These are phyloP conservation scores for Myxozyma geophila DNA, from an alignment of 805 yeast species.

Conservation along the genomic window DNA sequence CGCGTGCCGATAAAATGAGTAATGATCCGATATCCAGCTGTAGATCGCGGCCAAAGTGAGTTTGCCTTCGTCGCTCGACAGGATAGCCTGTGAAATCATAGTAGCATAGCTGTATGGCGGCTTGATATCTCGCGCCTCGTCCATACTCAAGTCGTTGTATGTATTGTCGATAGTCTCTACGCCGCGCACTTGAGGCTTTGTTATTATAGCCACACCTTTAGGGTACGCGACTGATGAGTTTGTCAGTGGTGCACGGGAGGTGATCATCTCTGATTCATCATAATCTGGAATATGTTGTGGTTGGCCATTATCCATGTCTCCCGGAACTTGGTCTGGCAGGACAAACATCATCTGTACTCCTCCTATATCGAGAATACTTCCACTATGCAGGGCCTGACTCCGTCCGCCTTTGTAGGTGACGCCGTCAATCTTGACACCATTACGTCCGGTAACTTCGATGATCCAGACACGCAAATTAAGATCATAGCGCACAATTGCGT, in stretches of 20 bases:
- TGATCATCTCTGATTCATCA: conserved; percentile 23
- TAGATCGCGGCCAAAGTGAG: conserved; percentile 90
- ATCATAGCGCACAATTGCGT: conserved; percentile 83
- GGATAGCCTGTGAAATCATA: conserved; percentile 95
- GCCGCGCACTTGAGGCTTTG: conserved; percentile 49
- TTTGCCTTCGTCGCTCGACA: conserved; percentile 85
- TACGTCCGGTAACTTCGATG: conserved; percentile 79
- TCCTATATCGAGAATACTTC: conserved; percentile 92
- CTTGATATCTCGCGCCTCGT: conserved; percentile 88
- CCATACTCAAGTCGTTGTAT: conserved; percentile 65
- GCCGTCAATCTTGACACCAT: conserved; percentile 91
- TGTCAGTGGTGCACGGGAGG: conserved; percentile 10
- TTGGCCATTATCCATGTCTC: conserved; percentile 21
- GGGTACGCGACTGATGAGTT: conserved; percentile 45
- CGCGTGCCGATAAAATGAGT: conserved; percentile 88
- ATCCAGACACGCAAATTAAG: conserved; percentile 82
- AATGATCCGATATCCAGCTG: conserved; percentile 83
- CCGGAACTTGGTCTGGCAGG: conserved; percentile 65
- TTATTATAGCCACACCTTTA: conserved; percentile 50
- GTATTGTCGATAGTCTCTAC: conserved; percentile 41
- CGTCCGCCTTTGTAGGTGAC: conserved; percentile 49
- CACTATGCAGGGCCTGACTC: conserved; percentile 65
- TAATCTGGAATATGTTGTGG: conserved; percentile 17
- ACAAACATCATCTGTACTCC: conserved; percentile 99
- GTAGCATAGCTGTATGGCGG: conserved; percentile 98